Evolutionary conservation across 106 monocot species (phyloP), one percentile per base, ranked within the genome.

Genomic region (Xerophyta viscosa): DNA sequence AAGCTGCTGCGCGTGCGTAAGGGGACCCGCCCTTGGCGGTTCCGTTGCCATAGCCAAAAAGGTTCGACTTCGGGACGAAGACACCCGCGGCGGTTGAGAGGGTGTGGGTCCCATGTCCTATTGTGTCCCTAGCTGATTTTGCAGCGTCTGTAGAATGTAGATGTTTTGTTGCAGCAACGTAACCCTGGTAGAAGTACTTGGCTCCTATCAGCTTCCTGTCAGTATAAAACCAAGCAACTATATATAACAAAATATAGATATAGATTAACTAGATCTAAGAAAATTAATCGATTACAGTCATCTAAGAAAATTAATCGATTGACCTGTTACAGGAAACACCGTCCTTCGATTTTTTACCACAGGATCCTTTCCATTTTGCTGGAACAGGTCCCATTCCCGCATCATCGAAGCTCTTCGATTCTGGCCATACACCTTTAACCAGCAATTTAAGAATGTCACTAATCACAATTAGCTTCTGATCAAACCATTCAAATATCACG

Each of bases 71-170:
- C 2, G 62, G 50, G 4, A 79, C 79, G 25, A 63, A 41, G 2
- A 27, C 17, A n/a, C 79, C 85, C 0, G 15, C 85, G 41, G 77
- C 76, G 6, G 86, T 80, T 20, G 86, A 86, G 24, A 86, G 76
- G 15, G 85, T 86, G 76, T 86, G 85, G 6, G 76, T 80, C 15
- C 85, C 85, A 27, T 86, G 85, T 20, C 80, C 76, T 1, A 72
- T 66, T 2, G 29, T 20, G 57, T 86, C 85, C 1, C 76, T 60
- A 2, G 74, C 33, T 4, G 63, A 44, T 10, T 17, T 44, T 39
- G 48, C 39, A 0, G 60, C 15, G 37, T 8, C 10, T 14, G 0
- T 2, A 14, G 8, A 20, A 3, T 48, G 6, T 6, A 20, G n/a
- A 9, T 23, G 20, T 6, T 23, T 39, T 7, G 0, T 12, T 0